Evolutionary conservation across 2,329 filamentous ascomycete genomes (phyloP).

Genomic region (Aureobasidium sp.): DNA sequence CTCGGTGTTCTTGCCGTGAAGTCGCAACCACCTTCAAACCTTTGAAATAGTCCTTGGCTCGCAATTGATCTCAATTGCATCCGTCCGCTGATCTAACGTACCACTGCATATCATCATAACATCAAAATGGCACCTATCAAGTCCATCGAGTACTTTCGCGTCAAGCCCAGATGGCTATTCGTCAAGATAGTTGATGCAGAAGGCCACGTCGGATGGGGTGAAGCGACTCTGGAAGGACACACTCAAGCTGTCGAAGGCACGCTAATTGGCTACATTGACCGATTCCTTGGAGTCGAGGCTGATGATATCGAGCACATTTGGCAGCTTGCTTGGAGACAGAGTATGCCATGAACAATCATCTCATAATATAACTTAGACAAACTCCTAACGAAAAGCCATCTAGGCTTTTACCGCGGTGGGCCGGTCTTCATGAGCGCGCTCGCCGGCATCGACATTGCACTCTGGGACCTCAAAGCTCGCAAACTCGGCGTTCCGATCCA

Average conservation of each 20-base stretch:
- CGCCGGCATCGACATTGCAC: constrained; percentile 67
- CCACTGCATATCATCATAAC: no score
- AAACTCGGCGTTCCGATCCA: constrained; percentile 61
- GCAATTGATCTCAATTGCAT: no score
- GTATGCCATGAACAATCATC: no score
- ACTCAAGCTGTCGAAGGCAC: constrained; percentile 66
- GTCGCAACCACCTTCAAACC: background rate
- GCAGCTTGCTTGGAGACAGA: constrained; percentile 60
- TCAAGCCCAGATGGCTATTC: constrained; percentile 68
- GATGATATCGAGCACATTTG: constrained; percentile 74
- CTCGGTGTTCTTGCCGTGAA: background rate
- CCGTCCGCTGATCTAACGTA: no score
- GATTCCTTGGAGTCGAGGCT: constrained; percentile 60
- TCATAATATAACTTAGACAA: no score
- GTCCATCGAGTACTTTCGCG: constrained; percentile 64
- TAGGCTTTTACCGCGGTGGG: constrained; percentile 65
- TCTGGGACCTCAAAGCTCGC: constrained; percentile 69
- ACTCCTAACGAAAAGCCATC: constrained; percentile 18
- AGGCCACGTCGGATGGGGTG: constrained; percentile 62
- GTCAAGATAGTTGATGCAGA: constrained; percentile 65
- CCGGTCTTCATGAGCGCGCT: constrained; percentile 73
- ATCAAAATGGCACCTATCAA: constrained; percentile 54
- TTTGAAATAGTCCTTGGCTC: no score
- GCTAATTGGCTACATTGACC: constrained; percentile 55
- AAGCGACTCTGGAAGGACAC: constrained; percentile 66